Conservation (phyloP, 768 basidiomycete species). For the Phylloporus sp. region DNA sequence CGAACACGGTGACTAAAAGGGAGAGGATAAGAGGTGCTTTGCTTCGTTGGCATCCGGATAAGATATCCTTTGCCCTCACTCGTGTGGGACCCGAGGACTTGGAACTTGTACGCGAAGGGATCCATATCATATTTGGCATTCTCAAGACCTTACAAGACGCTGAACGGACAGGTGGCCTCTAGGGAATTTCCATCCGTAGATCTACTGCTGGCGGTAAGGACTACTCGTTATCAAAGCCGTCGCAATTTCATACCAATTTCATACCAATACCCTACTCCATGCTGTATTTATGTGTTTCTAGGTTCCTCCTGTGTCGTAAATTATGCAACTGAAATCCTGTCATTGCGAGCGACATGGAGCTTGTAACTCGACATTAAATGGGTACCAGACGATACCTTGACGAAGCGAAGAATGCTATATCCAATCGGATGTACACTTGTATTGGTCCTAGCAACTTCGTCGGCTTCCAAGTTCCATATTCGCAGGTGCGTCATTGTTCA, state of each 20-base stretch:
- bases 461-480: too few species aligned
- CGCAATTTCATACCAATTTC: background rate
- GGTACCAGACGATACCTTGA: too few species aligned
- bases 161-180: slow-evolving; percentile 22
- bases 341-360: too few species aligned
- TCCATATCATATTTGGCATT: slow-evolving; percentile 40
- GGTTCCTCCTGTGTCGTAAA: too few species aligned
- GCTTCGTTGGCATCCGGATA: slow-evolving; percentile 69
- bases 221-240: background rate
- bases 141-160: slow-evolving; percentile 33
- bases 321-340: too few species aligned
- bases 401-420: too few species aligned
- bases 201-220: slow-evolving; percentile 10
- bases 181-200: background rate
- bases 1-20: slow-evolving; percentile 40
- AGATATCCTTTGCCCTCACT: slow-evolving; percentile 43
- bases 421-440: too few species aligned
- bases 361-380: too few species aligned
- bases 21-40: slow-evolving; percentile 57
- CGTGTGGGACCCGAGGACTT: slow-evolving; percentile 43
- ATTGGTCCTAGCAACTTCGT: too few species aligned
- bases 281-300: background rate
- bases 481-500: too few species aligned
- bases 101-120: slow-evolving; percentile 43
- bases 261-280: background rate